phyloP scores from a whole-genome alignment of 192 early-diverging fungal species.

The Backusella australiensis region DNA sequence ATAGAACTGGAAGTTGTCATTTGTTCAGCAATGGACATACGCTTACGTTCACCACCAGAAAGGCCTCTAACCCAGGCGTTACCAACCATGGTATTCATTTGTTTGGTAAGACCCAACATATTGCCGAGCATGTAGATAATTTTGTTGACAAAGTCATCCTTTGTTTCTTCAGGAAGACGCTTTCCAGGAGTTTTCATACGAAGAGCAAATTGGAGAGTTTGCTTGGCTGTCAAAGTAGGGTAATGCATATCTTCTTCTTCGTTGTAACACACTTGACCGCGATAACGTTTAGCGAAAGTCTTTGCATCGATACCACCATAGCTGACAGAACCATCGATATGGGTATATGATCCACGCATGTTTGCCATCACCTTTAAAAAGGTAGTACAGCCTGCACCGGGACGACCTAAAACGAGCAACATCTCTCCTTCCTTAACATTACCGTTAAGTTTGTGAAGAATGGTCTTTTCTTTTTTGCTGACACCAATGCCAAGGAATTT shows the following conservation, averaged over 20 bases:
- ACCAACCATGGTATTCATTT: slow-evolving; percentile 69
- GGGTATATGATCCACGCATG: slow-evolving; percentile 49
- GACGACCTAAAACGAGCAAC: slow-evolving; percentile 66
- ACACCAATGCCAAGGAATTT: slow-evolving; percentile 19
- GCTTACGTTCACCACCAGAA: slow-evolving; percentile 81
- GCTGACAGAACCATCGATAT: slow-evolving; percentile 53
- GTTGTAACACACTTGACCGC: slow-evolving; percentile 77
- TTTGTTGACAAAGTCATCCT: slow-evolving; percentile 49
- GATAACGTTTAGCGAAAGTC: slow-evolving; percentile 58
- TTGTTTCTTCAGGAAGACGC: slow-evolving; percentile 46
- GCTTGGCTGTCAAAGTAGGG: slow-evolving; percentile 74
- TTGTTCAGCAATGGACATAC: slow-evolving; percentile 76
- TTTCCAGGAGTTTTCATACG: slow-evolving; percentile 66
- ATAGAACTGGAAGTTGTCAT: slow-evolving; percentile 59
- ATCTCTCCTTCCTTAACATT: slow-evolving; percentile 73
- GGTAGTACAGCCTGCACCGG: slow-evolving; percentile 67
- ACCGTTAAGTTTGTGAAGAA: slow-evolving; percentile 62
- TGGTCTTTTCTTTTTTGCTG: slow-evolving; percentile 27
- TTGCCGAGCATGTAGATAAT: slow-evolving; percentile 47
- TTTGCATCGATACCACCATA: slow-evolving; percentile 66
- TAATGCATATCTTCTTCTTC: slow-evolving; percentile 82
- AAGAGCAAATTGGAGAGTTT: slow-evolving; percentile 77
- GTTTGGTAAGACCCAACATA: slow-evolving; percentile 55
- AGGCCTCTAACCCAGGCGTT: slow-evolving; percentile 75
- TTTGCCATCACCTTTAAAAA: slow-evolving; percentile 64